These are phyloP conservation scores for Tuber indicum DNA, from an alignment of 495 filamentous ascomycete genomes.

Conservation along the genomic window DNA sequence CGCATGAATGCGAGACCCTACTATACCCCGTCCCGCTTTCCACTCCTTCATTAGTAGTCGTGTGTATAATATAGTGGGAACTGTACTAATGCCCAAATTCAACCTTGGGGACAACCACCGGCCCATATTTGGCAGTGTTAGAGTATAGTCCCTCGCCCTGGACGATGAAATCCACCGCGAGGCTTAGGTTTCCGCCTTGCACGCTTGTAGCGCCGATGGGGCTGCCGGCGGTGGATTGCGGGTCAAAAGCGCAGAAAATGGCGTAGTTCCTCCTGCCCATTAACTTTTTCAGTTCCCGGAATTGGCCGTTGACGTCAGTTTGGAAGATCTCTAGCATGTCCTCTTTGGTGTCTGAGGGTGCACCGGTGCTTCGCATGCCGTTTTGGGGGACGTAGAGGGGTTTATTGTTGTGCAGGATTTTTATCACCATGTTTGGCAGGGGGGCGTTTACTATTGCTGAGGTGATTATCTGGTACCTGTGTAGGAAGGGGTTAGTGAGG, in stretches of 20 bases:
- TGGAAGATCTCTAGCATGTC: slow-evolving; percentile 99
- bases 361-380: slow-evolving; percentile 67
- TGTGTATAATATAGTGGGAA: not conserved
- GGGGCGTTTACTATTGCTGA: slow-evolving; percentile 87
- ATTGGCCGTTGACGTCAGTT: slow-evolving; percentile 70
- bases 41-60: slow-evolving; percentile 13
- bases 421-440: slow-evolving; percentile 73
- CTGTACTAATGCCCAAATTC: slow-evolving; percentile 59
- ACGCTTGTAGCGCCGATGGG: slow-evolving; percentile 45
- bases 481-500: not conserved
- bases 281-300: slow-evolving; percentile 75
- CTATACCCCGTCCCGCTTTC: slow-evolving; percentile 44
- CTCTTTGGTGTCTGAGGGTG: slow-evolving; percentile 83
- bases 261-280: slow-evolving; percentile 92
- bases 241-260: slow-evolving; percentile 89
- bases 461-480: slow-evolving; percentile 78
- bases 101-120: slow-evolving; percentile 87
- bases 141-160: slow-evolving; percentile 78
- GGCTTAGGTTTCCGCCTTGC: slow-evolving; percentile 63
- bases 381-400: slow-evolving; percentile 84
- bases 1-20: slow-evolving; percentile 7
- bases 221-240: slow-evolving; percentile 59
- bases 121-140: slow-evolving; percentile 87
- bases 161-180: slow-evolving; percentile 95
- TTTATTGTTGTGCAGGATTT: slow-evolving; percentile 86